Conservation (phyloP, 2,329 filamentous ascomycete genomes). For the Aspergillus sp. region DNA sequence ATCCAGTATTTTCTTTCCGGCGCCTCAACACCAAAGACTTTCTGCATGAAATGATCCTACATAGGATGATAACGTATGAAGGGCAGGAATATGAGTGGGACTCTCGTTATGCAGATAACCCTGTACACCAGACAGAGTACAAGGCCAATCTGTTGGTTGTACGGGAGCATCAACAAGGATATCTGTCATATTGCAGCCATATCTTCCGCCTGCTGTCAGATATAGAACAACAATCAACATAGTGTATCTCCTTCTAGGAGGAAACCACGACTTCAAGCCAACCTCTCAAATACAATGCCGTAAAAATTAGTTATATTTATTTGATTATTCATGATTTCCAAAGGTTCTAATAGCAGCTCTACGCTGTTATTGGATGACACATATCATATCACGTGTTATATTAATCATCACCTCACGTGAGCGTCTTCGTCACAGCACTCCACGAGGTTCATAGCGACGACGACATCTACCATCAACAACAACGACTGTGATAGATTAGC, state of each 20-base stretch:
- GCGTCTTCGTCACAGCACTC: too few relatives aligned
- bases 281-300: too few relatives aligned
- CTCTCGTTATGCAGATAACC: not conserved
- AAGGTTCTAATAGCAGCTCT: too few relatives aligned
- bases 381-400: too few relatives aligned
- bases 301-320: too few relatives aligned
- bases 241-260: not conserved
- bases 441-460: too few relatives aligned
- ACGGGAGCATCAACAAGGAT: slow-evolving; percentile 1
- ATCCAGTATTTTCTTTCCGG: slow-evolving; percentile 6
- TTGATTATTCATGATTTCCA: too few relatives aligned
- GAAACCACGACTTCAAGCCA: too few relatives aligned
- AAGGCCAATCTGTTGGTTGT: slow-evolving; percentile 4
- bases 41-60: slow-evolving; percentile 7
- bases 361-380: too few relatives aligned
- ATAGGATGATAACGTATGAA: not conserved
- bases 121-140: not conserved
- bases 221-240: not conserved
- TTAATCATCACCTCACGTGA: too few relatives aligned
- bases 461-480: too few relatives aligned
- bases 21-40: not conserved
- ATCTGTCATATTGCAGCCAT: slow-evolving; percentile 3
- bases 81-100: slow-evolving; percentile 3
- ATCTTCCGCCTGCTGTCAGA: slow-evolving; percentile 6
- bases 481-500: too few relatives aligned